These are phyloP conservation scores for Phialocephala subalpina DNA, from an alignment of 2,329 filamentous ascomycete species.

Conservation along the genomic window DNA sequence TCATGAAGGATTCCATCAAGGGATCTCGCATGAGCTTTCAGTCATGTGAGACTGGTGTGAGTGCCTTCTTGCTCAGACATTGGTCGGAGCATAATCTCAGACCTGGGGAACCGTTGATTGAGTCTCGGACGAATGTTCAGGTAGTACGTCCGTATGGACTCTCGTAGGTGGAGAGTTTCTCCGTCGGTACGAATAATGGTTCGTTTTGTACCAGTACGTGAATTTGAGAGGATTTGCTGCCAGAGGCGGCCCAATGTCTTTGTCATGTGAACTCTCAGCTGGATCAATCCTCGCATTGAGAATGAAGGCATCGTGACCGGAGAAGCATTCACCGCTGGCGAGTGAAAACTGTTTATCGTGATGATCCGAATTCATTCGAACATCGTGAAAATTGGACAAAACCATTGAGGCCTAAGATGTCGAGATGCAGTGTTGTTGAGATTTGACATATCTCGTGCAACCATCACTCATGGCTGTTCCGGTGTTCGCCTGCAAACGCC, in stretches of 20 bases:
- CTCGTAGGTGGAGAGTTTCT: not conserved
- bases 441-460: conserved; percentile 7
- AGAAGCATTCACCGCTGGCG: conserved; percentile 12
- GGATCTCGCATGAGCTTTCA: conserved; percentile 41
- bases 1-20: conserved; percentile 26
- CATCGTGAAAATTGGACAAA: conserved; percentile 13
- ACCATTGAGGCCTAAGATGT: conserved; percentile 14
- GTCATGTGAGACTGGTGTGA: conserved; percentile 44
- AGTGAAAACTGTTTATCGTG: conserved; percentile 8
- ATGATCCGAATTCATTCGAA: conserved; percentile 11
- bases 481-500: conserved; percentile 19
- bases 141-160: conserved; percentile 8
- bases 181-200: not conserved
- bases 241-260: conserved; percentile 27
- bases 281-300: conserved; percentile 14
- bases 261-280: conserved; percentile 31
- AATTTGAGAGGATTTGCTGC: conserved; percentile 21
- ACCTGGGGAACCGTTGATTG: conserved; percentile 28
- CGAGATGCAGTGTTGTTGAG: conserved; percentile 15
- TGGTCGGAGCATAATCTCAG: conserved; percentile 26
- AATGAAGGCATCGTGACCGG: conserved; percentile 18
- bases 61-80: conserved; percentile 33
- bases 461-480: conserved; percentile 8
- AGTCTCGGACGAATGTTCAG: conserved; percentile 19
- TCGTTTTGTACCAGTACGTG: conserved; percentile 36